These are phyloP conservation scores for Geotrichum histeridarum DNA, from an alignment of 1,139 yeast species.

Conservation along the genomic window DNA sequence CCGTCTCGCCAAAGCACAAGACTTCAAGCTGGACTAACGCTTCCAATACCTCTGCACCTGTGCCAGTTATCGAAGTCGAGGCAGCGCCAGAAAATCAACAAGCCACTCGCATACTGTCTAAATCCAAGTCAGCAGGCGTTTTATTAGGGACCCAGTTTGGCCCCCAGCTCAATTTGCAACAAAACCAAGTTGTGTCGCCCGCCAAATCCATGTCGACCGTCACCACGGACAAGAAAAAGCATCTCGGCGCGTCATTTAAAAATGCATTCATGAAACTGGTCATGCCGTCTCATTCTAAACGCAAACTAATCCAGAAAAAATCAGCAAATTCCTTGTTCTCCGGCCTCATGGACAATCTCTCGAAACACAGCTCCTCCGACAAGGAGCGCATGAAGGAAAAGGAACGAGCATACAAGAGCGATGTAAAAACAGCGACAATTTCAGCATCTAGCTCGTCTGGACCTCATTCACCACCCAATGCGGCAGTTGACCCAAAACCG, in stretches of 20 bases:
- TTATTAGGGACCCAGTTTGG: not conserved
- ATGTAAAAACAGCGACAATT: not conserved
- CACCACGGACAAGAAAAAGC: constrained; percentile 10
- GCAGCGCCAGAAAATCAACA: not conserved
- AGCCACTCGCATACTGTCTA: not conserved
- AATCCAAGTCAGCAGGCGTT: constrained; percentile 6
- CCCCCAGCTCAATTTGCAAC: not conserved
- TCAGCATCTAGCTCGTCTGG: not conserved
- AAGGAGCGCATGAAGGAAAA: constrained; percentile 2
- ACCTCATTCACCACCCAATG: not conserved
- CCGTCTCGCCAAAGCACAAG: constrained; percentile 1
- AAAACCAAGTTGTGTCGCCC: not conserved
- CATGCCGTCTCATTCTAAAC: constrained; percentile 3
- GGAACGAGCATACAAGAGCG: not conserved
- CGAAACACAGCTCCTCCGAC: constrained; percentile 7
- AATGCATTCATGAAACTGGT: constrained; percentile 13
- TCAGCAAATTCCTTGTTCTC: constrained; percentile 4
- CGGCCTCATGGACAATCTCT: not conserved
- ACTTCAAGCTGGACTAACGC: not conserved
- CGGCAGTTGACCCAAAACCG: not conserved
- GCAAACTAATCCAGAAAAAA: not conserved
- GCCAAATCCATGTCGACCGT: constrained; percentile 1
- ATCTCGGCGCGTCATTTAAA: constrained; percentile 10
- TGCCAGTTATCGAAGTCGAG: not conserved
- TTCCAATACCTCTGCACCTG: not conserved